These are phyloP conservation scores for Alternaria atra DNA, from an alignment of 2,329 filamentous ascomycete genomes.

Conservation along the genomic window DNA sequence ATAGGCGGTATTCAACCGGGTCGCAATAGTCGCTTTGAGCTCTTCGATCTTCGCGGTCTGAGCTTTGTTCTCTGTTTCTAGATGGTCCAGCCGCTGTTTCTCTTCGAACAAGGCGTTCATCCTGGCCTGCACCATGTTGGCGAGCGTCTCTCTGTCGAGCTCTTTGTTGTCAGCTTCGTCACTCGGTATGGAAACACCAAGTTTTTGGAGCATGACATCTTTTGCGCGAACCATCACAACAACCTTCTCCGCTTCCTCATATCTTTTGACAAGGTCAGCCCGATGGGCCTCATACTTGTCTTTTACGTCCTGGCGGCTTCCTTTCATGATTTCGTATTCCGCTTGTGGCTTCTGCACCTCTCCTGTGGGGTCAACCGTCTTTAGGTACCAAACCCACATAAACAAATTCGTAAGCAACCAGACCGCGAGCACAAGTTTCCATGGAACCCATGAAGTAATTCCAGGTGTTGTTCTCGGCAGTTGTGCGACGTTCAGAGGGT, in stretches of 20 bases:
- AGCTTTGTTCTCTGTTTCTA: neutral
- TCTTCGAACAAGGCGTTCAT: neutral
- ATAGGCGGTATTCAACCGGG: neutral
- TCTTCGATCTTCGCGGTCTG: neutral
- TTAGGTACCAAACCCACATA: neutral
- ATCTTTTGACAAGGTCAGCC: neutral
- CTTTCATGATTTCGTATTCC: neutral
- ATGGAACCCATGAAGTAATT: neutral
- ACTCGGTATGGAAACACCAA: neutral
- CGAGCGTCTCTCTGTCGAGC: neutral
- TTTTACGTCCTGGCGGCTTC: neutral
- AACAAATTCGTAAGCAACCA: neutral
- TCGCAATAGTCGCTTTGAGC: neutral
- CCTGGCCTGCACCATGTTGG: neutral
- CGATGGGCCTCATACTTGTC: neutral
- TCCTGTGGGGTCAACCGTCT: neutral
- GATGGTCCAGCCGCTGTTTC: neutral
- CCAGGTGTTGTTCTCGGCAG: neutral
- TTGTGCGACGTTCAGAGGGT: neutral
- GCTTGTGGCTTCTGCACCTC: neutral
- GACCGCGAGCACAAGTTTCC: neutral
- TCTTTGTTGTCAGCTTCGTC: neutral
- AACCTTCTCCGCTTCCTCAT: neutral
- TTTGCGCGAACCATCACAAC: neutral
- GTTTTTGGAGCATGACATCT: neutral